Conservation (phyloP, 2,329 filamentous ascomycete species). For the Drechslera avenae region DNA sequence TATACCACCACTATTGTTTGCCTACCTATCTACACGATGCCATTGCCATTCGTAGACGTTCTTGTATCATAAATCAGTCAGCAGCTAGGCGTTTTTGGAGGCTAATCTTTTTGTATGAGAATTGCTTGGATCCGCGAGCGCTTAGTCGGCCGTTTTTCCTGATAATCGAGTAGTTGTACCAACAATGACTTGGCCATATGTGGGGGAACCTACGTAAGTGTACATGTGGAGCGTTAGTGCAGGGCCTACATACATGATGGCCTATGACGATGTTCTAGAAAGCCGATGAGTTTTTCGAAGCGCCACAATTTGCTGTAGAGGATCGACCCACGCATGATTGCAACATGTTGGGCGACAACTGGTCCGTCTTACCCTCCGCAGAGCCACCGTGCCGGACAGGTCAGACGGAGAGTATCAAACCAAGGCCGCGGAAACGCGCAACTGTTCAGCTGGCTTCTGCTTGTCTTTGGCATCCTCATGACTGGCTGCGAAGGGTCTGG, state of each 20-base stretch:
- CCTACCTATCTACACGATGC: background rate
- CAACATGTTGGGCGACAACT: background rate
- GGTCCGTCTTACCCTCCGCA: too few relatives aligned
- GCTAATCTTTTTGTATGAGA: slow-evolving; percentile 3
- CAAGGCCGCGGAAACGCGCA: slow-evolving; percentile 2
- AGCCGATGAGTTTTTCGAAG: background rate
- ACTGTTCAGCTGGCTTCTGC: slow-evolving; percentile 4
- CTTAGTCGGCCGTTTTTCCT: slow-evolving; percentile 1
- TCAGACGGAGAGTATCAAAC: background rate
- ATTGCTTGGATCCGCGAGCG: slow-evolving; percentile 10
- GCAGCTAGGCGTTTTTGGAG: slow-evolving; percentile 39
- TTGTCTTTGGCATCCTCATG: slow-evolving; percentile 16
- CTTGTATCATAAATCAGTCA: slow-evolving; percentile 36
- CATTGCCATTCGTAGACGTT: slow-evolving; percentile 3
- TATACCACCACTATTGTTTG: slow-evolving; percentile 1
- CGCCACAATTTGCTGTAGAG: too few relatives aligned
- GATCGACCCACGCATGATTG: background rate
- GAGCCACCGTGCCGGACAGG: background rate
- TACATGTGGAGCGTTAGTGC: slow-evolving; percentile 6
- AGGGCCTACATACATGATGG: slow-evolving; percentile 25
- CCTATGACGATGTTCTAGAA: slow-evolving; percentile 24
- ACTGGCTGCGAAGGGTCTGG: slow-evolving; percentile 21
- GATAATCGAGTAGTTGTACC: slow-evolving; percentile 1
- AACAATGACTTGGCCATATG: slow-evolving; percentile 8
- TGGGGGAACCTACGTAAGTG: slow-evolving; percentile 21